Evolutionary conservation across 2,329 filamentous ascomycete species (phyloP).

Genomic region (Pseudogymnoascus destructans): DNA sequence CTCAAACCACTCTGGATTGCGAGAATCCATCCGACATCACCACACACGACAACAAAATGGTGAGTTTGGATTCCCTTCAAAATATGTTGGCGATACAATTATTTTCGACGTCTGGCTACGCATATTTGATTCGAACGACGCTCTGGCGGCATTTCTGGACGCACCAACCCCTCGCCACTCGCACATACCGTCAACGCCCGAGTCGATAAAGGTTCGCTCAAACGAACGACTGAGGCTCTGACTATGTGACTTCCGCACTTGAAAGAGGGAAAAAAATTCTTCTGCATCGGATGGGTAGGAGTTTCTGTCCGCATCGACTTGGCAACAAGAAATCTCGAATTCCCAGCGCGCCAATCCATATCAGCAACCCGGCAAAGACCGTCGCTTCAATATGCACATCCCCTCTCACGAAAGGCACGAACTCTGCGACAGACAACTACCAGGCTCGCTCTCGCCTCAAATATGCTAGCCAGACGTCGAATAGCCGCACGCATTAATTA

Average conservation of each 20-base stretch:
- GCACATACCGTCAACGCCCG: not conserved
- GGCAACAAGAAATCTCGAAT: not conserved
- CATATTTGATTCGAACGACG: conserved; percentile 6
- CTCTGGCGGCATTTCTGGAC: conserved; percentile 1
- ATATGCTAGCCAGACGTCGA: conserved; percentile 6
- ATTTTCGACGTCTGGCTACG: conserved; percentile 4
- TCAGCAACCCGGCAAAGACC: not conserved
- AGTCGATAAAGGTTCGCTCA: not conserved
- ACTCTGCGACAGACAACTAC: not conserved
- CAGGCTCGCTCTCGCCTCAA: not conserved
- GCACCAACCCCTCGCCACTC: not conserved
- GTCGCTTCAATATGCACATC: not conserved
- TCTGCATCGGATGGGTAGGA: not conserved
- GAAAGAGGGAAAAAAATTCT: not conserved
- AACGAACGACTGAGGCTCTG: not conserved
- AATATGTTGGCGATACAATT: conserved; percentile 1
- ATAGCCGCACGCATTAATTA: not conserved
- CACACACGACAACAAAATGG: conserved; percentile 8
- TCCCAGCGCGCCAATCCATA: not conserved
- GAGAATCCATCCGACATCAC: conserved; percentile 7
- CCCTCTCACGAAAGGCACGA: not conserved
- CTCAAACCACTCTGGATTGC: conserved; percentile 5
- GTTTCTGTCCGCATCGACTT: not conserved
- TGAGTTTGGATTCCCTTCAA: conserved; percentile 5
- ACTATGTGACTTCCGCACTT: not conserved